Base-by-base conservation (phyloP, 176 grass and related monocot genomes). In the Ananas comosus region DNA sequence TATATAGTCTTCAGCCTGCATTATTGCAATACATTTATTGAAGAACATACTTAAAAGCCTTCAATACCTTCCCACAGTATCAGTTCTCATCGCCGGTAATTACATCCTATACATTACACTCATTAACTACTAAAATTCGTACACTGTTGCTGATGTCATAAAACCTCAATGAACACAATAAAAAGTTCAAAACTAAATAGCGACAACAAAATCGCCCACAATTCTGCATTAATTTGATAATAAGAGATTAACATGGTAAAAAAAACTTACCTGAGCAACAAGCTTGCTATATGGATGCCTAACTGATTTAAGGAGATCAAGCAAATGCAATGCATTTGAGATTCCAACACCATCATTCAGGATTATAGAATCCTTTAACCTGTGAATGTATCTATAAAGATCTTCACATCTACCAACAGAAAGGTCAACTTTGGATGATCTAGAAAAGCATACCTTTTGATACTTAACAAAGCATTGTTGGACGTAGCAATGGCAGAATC, bases 221-320 rank as follows among this genome's bases (percentile, higher is more conserved):
- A 16, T 18, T 61, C 10, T 61, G 21, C 7, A 10, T 61, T 2
- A 61, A n/a, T 61, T 61, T n/a, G 21, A 61, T 16, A 21, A 18
- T 61, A 61, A 19, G 6, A 22, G n/a, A 14, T 21, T 18, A 61
- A 49, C 29, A 65, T 47, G 51, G n/a, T 50, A 3, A 85, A 6
- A 6, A 53, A 64, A 72, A 51, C 76, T 67, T 64, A 97, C 93
- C 93, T 97, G 76, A 23, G 89, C 89, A 79, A 92, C 74, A 80
- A 28, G 66, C 68, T 81, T 97, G 86, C 93, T 87, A 83, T 97
- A 90, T 70, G 74, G 86, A 70, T 97, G 93, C 67, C 81, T 87
- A 64, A 90, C 18, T 65, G 73, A 89, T 85, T 78, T 82, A 63
- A 92, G 75, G 67, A 70, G 74, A 76, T 80, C 64, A 58, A 97